Evolutionary conservation across 2,329 filamentous ascomycete genomes (phyloP).

Genomic region (Keithomyces neogunnii): DNA sequence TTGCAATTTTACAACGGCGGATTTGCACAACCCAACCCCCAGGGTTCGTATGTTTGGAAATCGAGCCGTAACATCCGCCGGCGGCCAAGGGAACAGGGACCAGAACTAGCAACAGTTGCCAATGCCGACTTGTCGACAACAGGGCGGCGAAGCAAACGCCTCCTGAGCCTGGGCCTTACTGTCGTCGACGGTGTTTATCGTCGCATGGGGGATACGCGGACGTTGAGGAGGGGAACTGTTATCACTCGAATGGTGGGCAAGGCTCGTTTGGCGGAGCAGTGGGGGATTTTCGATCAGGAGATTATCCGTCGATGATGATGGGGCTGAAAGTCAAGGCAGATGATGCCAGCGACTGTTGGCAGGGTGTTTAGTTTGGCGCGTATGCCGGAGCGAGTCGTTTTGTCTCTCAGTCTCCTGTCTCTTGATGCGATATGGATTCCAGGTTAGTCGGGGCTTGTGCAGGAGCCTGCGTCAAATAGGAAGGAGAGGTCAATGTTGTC

Average conservation of each 20-base stretch:
- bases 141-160: slow-evolving; percentile 20
- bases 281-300: slow-evolving; percentile 1
- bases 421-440: not conserved
- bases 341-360: not conserved
- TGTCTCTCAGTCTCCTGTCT: not conserved
- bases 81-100: slow-evolving; percentile 14
- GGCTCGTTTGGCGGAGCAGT: not conserved
- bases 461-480: too few species aligned
- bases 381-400: not conserved
- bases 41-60: not conserved
- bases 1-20: slow-evolving; percentile 17
- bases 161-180: slow-evolving; percentile 20
- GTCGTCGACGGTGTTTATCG: slow-evolving; percentile 19
- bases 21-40: slow-evolving; percentile 10
- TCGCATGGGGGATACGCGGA: slow-evolving; percentile 18
- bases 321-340: not conserved
- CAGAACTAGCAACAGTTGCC: slow-evolving; percentile 14
- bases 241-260: slow-evolving; percentile 1
- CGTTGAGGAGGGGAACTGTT: not conserved
- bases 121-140: slow-evolving; percentile 14
- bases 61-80: slow-evolving; percentile 20
- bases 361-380: not conserved
- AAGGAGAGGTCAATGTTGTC: too few species aligned
- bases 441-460: not conserved
- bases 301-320: not conserved